These are phyloP conservation scores for Dalbergia oliveri DNA, from an alignment of 306 rosid species.

Conservation along the genomic window DNA sequence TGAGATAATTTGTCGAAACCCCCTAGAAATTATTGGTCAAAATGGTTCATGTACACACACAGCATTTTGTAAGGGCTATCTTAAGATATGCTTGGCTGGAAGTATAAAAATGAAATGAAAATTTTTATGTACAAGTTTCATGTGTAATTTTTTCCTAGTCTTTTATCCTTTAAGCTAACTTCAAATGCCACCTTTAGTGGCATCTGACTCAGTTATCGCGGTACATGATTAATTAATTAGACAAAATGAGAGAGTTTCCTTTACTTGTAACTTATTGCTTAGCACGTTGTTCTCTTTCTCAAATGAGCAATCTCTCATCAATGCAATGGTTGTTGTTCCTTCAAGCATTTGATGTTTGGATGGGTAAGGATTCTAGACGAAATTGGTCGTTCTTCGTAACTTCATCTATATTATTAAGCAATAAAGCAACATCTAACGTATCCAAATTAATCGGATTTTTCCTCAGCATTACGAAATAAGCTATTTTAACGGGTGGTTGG, in stretches of 20 bases:
- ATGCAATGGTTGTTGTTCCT: constrained; percentile 15
- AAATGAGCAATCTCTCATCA: constrained; percentile 5
- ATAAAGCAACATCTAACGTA: constrained; percentile 1
- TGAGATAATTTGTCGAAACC: no score
- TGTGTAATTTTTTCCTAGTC: no score
- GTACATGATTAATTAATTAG: constrained; percentile 7
- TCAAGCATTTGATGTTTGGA: constrained; percentile 39
- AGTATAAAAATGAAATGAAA: no score
- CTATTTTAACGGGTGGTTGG: constrained; percentile 24
- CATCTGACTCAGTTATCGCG: neutral
- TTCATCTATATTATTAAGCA: neutral
- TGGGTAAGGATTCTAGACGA: constrained; percentile 5
- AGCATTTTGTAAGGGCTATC: no score
- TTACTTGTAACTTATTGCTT: constrained; percentile 10
- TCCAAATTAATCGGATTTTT: constrained; percentile 13
- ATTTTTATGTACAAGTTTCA: no score
- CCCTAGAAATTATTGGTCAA: no score
- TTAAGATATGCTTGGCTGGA: no score
- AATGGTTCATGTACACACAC: no score
- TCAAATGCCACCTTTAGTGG: constrained; percentile 33
- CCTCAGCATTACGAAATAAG: constrained; percentile 18
- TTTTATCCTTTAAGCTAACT: constrained; percentile 14
- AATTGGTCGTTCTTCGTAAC: constrained; percentile 9
- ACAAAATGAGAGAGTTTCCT: constrained; percentile 15
- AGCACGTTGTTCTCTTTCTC: neutral